Percentiles rank a stretch among this genome's conserved stretches.
These are phyloP conservation scores for Alternaria arborescens DNA, from an alignment of 2,329 filamentous ascomycete genomes.

Conservation along the genomic window DNA sequence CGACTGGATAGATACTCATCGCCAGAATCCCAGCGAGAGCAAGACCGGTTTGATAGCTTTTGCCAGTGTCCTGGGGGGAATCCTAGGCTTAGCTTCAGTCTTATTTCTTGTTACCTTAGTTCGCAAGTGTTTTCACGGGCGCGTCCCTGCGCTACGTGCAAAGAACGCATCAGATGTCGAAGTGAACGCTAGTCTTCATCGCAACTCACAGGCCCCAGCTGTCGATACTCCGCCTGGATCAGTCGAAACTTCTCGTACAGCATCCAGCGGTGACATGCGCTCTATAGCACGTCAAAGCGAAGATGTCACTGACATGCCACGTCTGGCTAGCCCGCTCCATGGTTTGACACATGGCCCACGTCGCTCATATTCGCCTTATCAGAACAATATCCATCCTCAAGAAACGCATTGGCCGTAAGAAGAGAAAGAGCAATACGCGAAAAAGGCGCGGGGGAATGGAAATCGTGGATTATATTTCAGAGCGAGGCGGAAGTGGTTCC, in stretches of 20 bases:
- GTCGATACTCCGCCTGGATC: background rate
- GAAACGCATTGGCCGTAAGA: background rate
- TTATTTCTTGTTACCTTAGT: background rate
- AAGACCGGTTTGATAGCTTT: background rate
- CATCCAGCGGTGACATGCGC: background rate
- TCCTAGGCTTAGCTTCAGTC: background rate
- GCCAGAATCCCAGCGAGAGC: background rate
- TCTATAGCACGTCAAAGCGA: background rate
- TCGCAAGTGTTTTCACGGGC: background rate
- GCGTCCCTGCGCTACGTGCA: rapidly evolving
- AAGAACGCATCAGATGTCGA: background rate
- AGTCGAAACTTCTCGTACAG: rapidly evolving
- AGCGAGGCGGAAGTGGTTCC: background rate
- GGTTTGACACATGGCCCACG: background rate
- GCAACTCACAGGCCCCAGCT: background rate
- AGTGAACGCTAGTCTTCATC: background rate
- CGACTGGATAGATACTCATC: background rate
- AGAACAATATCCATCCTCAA: background rate
- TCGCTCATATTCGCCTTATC: background rate
- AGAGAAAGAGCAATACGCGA: background rate
- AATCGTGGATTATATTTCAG: background rate
- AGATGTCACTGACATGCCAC: background rate
- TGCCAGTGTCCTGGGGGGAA: background rate
- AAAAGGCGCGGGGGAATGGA: no score
- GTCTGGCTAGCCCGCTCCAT: background rate